phyloP scores from a whole-genome alignment of 495 filamentous ascomycete genomes.

The Baudoinia panamericana region DNA sequence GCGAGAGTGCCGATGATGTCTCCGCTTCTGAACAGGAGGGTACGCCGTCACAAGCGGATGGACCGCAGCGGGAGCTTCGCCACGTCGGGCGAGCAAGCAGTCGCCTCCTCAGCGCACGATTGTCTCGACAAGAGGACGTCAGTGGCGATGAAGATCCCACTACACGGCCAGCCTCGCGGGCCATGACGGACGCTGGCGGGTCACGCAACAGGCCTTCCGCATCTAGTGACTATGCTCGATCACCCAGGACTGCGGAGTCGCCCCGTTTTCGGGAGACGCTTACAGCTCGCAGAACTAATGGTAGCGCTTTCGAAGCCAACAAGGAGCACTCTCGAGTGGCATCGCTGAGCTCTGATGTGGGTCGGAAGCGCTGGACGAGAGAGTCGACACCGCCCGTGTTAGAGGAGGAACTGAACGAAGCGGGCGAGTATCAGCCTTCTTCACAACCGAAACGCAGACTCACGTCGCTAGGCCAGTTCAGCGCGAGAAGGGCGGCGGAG shows the following conservation, averaged over 20 bases:
- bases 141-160: conserved; percentile 29
- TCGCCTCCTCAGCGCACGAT: conserved; percentile 2
- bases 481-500: conserved; percentile 4
- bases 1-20: conserved; percentile 10
- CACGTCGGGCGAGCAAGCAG: conserved; percentile 20
- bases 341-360: conserved; percentile 8
- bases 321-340: conserved; percentile 7
- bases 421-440: conserved; percentile 8
- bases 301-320: conserved; percentile 2
- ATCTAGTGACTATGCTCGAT: conserved; percentile 5
- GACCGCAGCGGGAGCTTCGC: conserved; percentile 15
- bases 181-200: conserved; percentile 30
- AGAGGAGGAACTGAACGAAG: conserved; percentile 8
- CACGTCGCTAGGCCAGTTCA: conserved; percentile 8
- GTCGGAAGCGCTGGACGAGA: conserved; percentile 7
- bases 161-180: conserved; percentile 29
- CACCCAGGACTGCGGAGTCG: conserved; percentile 4
- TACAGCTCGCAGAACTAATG: conserved; percentile 6
- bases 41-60: conserved; percentile 13
- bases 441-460: conserved; percentile 6
- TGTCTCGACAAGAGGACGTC: conserved; percentile 28
- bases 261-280: conserved; percentile 9
- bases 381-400: conserved; percentile 11
- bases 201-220: conserved; percentile 18
- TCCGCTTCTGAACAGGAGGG: conserved; percentile 7